Conservation (phyloP, 129 eudicot species). For the Escallonia rubra region DNA sequence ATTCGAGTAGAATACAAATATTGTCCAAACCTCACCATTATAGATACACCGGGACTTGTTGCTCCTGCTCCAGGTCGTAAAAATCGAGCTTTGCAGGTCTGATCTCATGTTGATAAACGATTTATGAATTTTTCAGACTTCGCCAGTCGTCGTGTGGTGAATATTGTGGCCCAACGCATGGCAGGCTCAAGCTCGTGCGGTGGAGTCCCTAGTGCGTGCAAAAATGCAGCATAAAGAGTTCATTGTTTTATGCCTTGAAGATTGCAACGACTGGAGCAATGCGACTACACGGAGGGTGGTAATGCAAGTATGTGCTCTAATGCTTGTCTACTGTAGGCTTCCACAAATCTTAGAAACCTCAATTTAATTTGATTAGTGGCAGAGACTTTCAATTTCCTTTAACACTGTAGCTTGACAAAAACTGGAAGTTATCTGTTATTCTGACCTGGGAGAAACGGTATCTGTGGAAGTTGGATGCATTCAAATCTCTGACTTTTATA, state of each 20-base stretch:
- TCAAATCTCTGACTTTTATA: constrained; percentile 5
- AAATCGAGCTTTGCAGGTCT: constrained; percentile 86
- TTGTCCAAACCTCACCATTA: constrained; percentile 94
- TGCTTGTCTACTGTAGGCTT: neutral
- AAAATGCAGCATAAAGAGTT: constrained; percentile 98
- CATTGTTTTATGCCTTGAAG: constrained; percentile 93
- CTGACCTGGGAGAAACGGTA: neutral
- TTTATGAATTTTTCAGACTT: neutral
- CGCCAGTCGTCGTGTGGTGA: neutral
- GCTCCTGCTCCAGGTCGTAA: constrained; percentile 96
- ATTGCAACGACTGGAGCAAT: constrained; percentile 97
- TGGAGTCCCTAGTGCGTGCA: constrained; percentile 91
- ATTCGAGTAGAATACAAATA: constrained; percentile 79
- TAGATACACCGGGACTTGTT: constrained; percentile 97
- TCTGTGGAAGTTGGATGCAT: neutral
- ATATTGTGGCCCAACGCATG: constrained; percentile 8
- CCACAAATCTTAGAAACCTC: neutral
- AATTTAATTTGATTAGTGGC: too few species aligned
- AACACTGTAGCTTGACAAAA: neutral
- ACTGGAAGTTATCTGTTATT: neutral
- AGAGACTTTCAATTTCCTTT: neutral
- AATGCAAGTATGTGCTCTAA: constrained; percentile 66
- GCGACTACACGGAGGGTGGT: constrained; percentile 95
- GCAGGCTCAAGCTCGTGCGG: constrained; percentile 92
- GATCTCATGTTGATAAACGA: neutral